Conservation (phyloP, 257 asterid genomes). For the Ballota nigra region DNA sequence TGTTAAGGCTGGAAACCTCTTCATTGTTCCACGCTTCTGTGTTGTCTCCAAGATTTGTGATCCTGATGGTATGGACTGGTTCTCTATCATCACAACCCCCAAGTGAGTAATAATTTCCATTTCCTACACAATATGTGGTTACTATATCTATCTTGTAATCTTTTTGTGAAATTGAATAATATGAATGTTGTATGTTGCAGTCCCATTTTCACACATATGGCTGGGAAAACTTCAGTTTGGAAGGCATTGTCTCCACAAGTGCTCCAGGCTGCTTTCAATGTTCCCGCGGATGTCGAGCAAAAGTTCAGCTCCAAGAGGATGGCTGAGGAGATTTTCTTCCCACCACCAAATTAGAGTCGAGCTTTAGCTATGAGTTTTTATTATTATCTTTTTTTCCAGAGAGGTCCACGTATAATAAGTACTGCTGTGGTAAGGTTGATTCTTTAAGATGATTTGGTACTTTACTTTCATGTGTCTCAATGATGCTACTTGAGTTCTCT, state of each 20-base stretch:
- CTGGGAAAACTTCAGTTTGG: conserved; percentile 62
- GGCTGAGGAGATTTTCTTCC: conserved; percentile 80
- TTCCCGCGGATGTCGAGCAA: conserved; percentile 54
- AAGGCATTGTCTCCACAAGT: conserved; percentile 64
- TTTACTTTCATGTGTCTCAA: too few species aligned
- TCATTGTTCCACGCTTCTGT: conserved; percentile 78
- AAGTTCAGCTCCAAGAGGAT: conserved; percentile 67
- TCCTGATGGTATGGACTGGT: conserved; percentile 86
- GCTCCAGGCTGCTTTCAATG: conserved; percentile 57
- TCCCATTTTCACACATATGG: conserved; percentile 57
- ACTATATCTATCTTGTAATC: not conserved
- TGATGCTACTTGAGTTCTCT: not conserved
- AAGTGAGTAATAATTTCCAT: conserved; percentile 43
- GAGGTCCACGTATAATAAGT: too few species aligned
- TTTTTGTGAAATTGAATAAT: not conserved
- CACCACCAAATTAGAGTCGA: conserved; percentile 52
- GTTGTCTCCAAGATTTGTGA: conserved; percentile 86
- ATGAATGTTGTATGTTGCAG: conserved; percentile 32
- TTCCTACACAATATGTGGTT: not conserved
- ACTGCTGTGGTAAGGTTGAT: too few species aligned
- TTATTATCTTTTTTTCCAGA: not conserved
- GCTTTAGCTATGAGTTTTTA: not conserved
- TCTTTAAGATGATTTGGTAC: too few species aligned
- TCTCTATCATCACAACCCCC: conserved; percentile 90
- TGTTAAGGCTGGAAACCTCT: conserved; percentile 63